phyloP scores from a whole-genome alignment of 345 rosid species.

The Cardiospermum halicacabum region DNA sequence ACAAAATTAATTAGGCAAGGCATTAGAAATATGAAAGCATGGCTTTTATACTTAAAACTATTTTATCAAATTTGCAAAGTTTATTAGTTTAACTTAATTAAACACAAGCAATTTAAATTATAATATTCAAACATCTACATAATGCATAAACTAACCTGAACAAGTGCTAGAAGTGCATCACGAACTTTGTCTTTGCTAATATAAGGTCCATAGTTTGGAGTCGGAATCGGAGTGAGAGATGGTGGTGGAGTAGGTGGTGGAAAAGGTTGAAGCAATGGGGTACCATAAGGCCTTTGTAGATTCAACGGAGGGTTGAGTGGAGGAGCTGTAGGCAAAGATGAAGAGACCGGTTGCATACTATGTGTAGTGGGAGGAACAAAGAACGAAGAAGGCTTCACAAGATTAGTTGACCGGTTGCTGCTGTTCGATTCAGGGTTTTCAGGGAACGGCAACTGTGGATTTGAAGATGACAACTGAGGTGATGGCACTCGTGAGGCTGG shows the following conservation, averaged over 20 bases:
- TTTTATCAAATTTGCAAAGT: not conserved
- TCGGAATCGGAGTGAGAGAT: conserved; percentile 64
- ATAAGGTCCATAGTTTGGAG: conserved; percentile 37
- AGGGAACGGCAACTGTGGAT: conserved; percentile 41
- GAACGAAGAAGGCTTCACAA: conserved; percentile 70
- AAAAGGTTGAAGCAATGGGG: conserved; percentile 90
- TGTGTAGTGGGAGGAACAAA: conserved; percentile 42
- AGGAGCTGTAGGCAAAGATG: conserved; percentile 55
- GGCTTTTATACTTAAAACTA: not conserved
- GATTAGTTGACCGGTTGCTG: conserved; percentile 41
- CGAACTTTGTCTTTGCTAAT: conserved; percentile 72
- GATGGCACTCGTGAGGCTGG: conserved; percentile 48
- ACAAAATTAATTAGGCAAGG: not conserved
- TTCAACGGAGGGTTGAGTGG: conserved; percentile 45
- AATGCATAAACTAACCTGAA: conserved; percentile 54
- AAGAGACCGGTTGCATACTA: conserved; percentile 41
- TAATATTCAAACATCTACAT: conserved; percentile 3
- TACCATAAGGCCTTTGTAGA: conserved; percentile 63
- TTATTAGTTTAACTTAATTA: not conserved
- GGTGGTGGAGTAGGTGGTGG: conserved; percentile 91
- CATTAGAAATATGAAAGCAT: not conserved
- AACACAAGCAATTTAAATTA: not conserved
- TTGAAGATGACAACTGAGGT: conserved; percentile 39
- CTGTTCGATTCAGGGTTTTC: conserved; percentile 41
- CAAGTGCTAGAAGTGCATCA: conserved; percentile 67